Percentiles rank a stretch among this genome's conserved stretches.
Evolutionary conservation across 2,329 filamentous ascomycete genomes (phyloP).

Genomic region (Xylariaceae sp.): DNA sequence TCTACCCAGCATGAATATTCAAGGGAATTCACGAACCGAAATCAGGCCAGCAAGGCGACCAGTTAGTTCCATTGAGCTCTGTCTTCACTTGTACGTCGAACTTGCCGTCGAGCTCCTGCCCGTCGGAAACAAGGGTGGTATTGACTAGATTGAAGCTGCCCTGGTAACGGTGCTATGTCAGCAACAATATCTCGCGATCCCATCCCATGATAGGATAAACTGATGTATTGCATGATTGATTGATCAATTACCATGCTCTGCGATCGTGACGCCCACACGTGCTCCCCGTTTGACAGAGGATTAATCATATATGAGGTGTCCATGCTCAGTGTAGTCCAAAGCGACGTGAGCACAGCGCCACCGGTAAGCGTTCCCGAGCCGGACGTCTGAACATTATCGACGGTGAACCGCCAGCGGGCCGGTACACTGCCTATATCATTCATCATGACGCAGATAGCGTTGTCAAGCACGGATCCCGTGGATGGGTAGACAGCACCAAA

Average conservation of each 20-base stretch:
- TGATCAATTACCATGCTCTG: constrained; percentile 3
- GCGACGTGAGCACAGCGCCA: neutral
- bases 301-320: constrained; percentile 3
- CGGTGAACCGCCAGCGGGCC: constrained; percentile 7
- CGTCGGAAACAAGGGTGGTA: neutral
- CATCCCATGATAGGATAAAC: no score
- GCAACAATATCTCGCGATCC: no score
- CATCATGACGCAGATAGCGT: constrained; percentile 5
- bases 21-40: neutral
- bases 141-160: neutral
- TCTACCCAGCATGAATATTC: no score
- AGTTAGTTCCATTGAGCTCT: neutral
- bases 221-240: no score
- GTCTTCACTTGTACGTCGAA: neutral
- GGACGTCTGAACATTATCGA: neutral
- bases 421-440: neutral
- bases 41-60: constrained; percentile 8
- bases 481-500: constrained; percentile 1
- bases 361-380: constrained; percentile 1
- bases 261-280: neutral
- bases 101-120: constrained; percentile 2
- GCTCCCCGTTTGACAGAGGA: neutral
- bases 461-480: neutral
- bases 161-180: no score
- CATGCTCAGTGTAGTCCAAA: neutral